A percentile compares a stretch with the other conserved stretches of the same genome.
phyloP scores from a whole-genome alignment of 441 rosid species.

The Adansonia grandidieri region DNA sequence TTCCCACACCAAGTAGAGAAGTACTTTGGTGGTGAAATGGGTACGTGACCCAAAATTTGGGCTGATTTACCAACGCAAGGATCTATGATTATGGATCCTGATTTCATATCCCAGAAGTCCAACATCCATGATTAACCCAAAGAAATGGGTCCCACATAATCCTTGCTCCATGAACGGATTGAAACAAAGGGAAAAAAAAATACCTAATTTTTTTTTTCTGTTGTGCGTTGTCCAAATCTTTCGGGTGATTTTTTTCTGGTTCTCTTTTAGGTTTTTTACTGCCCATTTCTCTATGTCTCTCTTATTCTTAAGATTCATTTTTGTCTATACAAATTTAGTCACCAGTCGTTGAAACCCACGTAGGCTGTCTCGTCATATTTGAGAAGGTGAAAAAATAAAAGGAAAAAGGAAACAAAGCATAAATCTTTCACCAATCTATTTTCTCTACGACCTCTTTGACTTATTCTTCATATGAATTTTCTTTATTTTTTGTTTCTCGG shows the following conservation, averaged over 20 bases:
- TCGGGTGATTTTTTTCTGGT: too few relatives aligned
- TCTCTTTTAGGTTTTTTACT: background rate
- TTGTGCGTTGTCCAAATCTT: background rate
- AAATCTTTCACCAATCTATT: background rate
- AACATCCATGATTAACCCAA: background rate
- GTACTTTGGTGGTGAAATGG: background rate
- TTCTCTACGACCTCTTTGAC: conserved; percentile 13
- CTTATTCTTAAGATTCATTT: conserved; percentile 26
- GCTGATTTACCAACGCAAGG: background rate
- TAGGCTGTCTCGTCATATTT: conserved; percentile 18
- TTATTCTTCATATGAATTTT: background rate
- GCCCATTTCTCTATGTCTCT: background rate
- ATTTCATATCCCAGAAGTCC: background rate
- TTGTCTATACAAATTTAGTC: conserved; percentile 25
- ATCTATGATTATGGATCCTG: background rate
- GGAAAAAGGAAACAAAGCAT: background rate
- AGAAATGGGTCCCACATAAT: background rate
- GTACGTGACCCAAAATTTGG: background rate
- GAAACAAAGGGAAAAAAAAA: background rate
- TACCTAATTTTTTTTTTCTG: too few relatives aligned
- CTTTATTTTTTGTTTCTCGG: background rate
- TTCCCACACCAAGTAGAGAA: background rate
- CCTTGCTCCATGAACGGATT: background rate
- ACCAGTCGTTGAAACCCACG: conserved; percentile 22
- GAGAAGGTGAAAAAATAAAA: background rate